Evolutionary conservation across 2,329 filamentous ascomycete species (phyloP), one percentile per base, ranked within the genome.

Genomic region (Catunica adiposa): DNA sequence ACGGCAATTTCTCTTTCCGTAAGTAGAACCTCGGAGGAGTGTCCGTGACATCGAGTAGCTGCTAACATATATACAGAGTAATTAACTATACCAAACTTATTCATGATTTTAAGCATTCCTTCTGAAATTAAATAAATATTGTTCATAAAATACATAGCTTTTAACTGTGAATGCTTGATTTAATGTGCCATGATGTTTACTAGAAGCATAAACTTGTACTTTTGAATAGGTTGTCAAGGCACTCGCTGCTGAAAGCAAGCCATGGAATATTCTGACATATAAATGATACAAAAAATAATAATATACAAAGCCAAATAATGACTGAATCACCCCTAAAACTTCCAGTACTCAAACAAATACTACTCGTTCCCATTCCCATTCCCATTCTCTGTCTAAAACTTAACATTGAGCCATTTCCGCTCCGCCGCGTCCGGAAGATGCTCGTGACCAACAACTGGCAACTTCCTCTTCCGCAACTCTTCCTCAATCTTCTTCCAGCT

Each of bases 401-500:
- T 69, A 20, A 72, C 72, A 59, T 62, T 62, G 26, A 74, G 59
- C 65, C 71, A 71, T n/a, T 66, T 61, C 55, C 67, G 62, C 65
- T 76, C 73, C 63, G 64, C 70, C 60, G 69, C 69, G 64, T 67
- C 69, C 14, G 64, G 61, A 51, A 67, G 60, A 6, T 66, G 65
- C 7, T 65, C 67, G 51, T 70, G 69, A 2, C 78, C 78, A 2
- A 70, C 71, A 15, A 79, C 69, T 6, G 82, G 79, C 61, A 89
- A 66, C 15, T 75, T 76, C 56, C 82, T 73, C 65, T 77, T 74
- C 63, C 69, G 69, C 60, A 90, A 71, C 68, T 87, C 83, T 63
- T 81, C 71, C 66, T 85, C 77, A 63, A 90, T 86, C 52, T 89
- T 67, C 78, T 92, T 92, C 79, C 83, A 86, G 63, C 86, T 74